Percentiles rank a stretch among this genome's conserved stretches.
Evolutionary conservation across 2,329 filamentous ascomycete genomes (phyloP).

Genomic region (Talaromyces pinophilus): DNA sequence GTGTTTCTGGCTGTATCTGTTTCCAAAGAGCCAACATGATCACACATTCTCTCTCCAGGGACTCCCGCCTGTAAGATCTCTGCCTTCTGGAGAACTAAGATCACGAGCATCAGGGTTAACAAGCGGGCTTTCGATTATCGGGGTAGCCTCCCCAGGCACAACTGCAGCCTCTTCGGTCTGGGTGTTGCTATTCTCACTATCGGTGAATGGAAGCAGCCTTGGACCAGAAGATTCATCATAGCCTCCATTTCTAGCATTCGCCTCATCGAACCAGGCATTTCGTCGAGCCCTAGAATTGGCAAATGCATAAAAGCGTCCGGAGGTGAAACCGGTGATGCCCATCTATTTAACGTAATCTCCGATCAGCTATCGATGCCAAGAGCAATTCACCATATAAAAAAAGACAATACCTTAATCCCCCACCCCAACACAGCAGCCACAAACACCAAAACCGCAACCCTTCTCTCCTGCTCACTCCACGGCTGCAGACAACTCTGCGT

Average conservation of each 20-base stretch:
- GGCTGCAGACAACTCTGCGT: conserved; percentile 32
- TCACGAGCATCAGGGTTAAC: conserved; percentile 20
- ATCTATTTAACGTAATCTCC: neutral
- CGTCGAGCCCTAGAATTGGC: conserved; percentile 12
- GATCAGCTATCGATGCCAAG: neutral
- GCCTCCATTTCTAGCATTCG: neutral
- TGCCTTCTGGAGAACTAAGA: conserved; percentile 8
- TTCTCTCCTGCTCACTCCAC: conserved; percentile 34
- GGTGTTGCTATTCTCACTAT: conserved; percentile 1
- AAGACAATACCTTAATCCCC: conserved; percentile 26
- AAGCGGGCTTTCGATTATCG: conserved; percentile 7
- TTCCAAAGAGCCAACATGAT: neutral
- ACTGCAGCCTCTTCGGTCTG: neutral
- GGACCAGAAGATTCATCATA: conserved; percentile 3
- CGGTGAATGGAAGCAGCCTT: conserved; percentile 15
- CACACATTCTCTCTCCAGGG: conserved; percentile 15
- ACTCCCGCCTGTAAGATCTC: conserved; percentile 11
- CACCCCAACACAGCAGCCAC: conserved; percentile 30
- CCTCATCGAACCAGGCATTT: neutral
- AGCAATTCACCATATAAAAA: neutral
- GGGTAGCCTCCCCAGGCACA: neutral
- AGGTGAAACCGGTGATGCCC: neutral
- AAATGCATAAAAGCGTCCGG: conserved; percentile 2
- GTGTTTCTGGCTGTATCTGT: neutral
- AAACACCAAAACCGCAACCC: conserved; percentile 34